Base-by-base conservation (phyloP, 345 rosid genomes). In the Syzygium oleosum region DNA sequence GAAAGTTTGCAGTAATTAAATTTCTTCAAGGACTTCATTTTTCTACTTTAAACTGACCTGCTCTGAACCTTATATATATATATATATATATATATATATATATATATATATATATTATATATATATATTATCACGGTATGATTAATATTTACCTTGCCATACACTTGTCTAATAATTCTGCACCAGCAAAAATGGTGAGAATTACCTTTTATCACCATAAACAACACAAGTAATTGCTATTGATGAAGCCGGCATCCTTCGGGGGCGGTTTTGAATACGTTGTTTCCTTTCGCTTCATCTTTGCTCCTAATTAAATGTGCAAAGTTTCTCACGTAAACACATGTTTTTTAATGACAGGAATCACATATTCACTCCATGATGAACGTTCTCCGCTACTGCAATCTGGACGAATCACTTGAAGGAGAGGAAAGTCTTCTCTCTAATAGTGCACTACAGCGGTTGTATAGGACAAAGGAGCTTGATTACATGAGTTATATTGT, bases 401-500 rank as follows among this genome's bases (percentile, higher is more conserved):
- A 98, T 91, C 93, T 98, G 31, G 99, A 97, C 61, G 99, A 98
- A 89, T 95, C 99, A 83, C 99, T 98, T 88, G 98, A 93, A 91
- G 99, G 93, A 86, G 99, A 98, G 93, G 99, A 92, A 54, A 92
- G 99, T 90, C 99, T 98, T 63, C 94, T 98, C 68, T 95, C 94
- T 93, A 90, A 86, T 73, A 91, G 84, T 88, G 99, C 93, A 78
- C 92, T 97, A 94, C 99, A 97, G 85, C 96, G 98, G 53, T 89
- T 98, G 87, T 91, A 87, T 90, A 96, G 94, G 88, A 96, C 99
- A 38, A 96, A 95, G 93, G 99, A 98, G 93, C 99, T 97, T 88
- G 99, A 98, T 92, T 98, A 98, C 93, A 98, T 98, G 99, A 98
- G 99, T 91, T 92, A 97, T 88, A 95, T 98, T 55, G 99, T 98